A percentile compares a stretch with the other conserved stretches of the same genome.
Conservation (phyloP, 257 asterid genomes). For the Nicotiana tomentosiformis region DNA sequence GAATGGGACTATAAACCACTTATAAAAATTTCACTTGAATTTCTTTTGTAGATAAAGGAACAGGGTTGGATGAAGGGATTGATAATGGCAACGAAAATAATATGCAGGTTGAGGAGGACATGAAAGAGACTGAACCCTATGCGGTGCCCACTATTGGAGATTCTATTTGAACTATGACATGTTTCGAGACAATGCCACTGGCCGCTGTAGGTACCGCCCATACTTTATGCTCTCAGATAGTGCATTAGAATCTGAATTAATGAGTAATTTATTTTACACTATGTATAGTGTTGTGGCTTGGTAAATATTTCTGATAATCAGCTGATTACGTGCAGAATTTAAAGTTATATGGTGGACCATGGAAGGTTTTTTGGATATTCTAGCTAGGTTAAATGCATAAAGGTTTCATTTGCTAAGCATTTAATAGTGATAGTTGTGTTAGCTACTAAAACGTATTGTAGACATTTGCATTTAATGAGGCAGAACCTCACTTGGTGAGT, state of each 20-base stretch:
- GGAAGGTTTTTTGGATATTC: neutral
- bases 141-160: too few species aligned
- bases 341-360: neutral
- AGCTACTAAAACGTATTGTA: neutral
- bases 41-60: too few species aligned
- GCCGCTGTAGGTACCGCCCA: conserved; percentile 51
- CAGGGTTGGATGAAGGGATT: too few species aligned
- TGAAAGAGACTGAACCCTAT: too few species aligned
- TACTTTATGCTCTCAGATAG: neutral
- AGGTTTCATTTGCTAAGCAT: neutral
- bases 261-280: neutral
- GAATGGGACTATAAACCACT: too few species aligned
- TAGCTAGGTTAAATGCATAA: neutral
- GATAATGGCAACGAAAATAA: too few species aligned
- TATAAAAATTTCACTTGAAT: too few species aligned
- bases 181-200: conserved; percentile 71
- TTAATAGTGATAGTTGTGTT: neutral
- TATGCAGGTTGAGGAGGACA: too few species aligned
- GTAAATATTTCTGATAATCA: neutral
- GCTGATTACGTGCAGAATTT: neutral
- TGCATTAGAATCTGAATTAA: too few species aligned
- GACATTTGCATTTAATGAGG: neutral
- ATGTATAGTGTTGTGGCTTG: neutral
- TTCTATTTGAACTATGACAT: conserved; percentile 87
- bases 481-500: too few species aligned